These are phyloP conservation scores for Globisporangium parvum DNA, from an alignment of 352 stramenopile genomes.

Conservation along the genomic window DNA sequence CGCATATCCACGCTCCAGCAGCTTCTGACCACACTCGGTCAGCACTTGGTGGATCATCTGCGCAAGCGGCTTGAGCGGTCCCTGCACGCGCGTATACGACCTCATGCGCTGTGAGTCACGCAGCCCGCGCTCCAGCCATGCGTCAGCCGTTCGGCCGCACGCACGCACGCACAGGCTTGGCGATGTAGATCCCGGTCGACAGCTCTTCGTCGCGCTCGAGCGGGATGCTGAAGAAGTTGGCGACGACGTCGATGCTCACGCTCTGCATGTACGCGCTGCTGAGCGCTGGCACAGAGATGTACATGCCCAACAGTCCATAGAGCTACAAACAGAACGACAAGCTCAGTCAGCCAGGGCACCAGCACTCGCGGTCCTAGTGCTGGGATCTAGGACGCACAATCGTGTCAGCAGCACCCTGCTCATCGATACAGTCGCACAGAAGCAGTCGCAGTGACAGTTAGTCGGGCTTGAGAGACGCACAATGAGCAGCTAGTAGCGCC, in stretches of 20 bases:
- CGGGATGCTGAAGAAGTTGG: constrained; percentile 68
- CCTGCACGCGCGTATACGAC: constrained; percentile 23
- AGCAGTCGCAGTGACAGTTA: neutral
- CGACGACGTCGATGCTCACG: constrained; percentile 60
- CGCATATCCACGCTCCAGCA: constrained; percentile 37
- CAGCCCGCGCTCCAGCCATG: too few species aligned
- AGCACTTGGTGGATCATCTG: constrained; percentile 56
- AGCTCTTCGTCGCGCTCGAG: constrained; percentile 68
- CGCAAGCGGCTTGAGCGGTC: constrained; percentile 57
- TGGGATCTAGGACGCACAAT: constrained; percentile 33
- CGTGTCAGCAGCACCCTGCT: constrained; percentile 60
- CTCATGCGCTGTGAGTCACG: neutral
- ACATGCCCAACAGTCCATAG: constrained; percentile 82
- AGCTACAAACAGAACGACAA: constrained; percentile 23
- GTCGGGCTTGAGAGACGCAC: neutral
- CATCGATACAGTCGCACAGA: neutral
- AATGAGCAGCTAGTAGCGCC: too few species aligned
- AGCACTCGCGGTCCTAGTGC: neutral
- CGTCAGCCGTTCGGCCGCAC: too few species aligned
- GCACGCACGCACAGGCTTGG: constrained; percentile 54
- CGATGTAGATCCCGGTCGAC: constrained; percentile 72
- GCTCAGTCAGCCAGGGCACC: neutral
- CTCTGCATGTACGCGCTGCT: constrained; percentile 47
- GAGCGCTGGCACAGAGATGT: constrained; percentile 73
- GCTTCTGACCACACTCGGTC: constrained; percentile 52